These are phyloP conservation scores for Solanum clarkiae DNA, from an alignment of 257 asterid genomes.

Conservation along the genomic window DNA sequence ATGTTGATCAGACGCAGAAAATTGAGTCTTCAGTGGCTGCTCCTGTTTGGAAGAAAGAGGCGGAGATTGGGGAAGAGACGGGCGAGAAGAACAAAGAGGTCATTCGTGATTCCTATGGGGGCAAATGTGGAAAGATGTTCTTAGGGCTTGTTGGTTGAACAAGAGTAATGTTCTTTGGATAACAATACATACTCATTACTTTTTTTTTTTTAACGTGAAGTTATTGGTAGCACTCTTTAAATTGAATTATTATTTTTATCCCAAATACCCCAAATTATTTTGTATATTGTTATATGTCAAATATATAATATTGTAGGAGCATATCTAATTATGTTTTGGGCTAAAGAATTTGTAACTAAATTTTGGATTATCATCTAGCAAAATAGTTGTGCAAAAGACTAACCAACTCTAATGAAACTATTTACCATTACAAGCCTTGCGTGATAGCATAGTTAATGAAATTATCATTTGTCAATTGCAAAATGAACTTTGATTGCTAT, in stretches of 20 bases:
- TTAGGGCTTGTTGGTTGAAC: background rate
- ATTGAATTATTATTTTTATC: too few relatives aligned
- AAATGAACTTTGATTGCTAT: background rate
- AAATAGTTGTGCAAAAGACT: background rate
- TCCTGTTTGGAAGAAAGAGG: background rate
- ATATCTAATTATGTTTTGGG: too few relatives aligned
- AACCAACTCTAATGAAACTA: background rate
- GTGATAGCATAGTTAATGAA: background rate
- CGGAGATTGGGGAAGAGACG: background rate
- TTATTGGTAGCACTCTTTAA: too few relatives aligned
- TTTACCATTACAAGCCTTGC: background rate
- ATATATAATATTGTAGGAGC: too few relatives aligned
- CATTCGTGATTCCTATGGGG: background rate
- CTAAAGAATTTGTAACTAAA: too few relatives aligned
- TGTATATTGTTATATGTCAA: too few relatives aligned
- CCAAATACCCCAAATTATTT: fast-evolving
- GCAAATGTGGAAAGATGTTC: background rate
- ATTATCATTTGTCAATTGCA: too few relatives aligned
- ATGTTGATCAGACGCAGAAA: background rate
- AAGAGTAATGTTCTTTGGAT: background rate
- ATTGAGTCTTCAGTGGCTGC: background rate
- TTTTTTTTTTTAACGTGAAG: too few relatives aligned
- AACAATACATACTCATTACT: background rate
- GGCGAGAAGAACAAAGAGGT: background rate
- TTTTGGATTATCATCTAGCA: background rate